These are phyloP conservation scores for Eremothecium gossypii DNA, from an alignment of 1,139 yeast species.

Conservation along the genomic window DNA sequence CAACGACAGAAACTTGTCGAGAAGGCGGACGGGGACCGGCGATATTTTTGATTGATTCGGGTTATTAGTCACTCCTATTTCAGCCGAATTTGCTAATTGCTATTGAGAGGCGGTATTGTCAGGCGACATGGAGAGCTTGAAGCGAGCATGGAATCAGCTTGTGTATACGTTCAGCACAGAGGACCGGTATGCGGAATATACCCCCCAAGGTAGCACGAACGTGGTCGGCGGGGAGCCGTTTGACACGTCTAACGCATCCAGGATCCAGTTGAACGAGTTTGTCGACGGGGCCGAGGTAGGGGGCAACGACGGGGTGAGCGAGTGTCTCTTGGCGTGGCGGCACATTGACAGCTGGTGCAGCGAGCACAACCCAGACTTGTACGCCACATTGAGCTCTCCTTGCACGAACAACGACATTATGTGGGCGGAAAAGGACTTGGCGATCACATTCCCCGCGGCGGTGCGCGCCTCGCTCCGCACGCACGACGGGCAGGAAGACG, in stretches of 20 bases:
- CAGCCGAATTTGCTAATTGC: no score
- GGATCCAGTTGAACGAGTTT: conserved; percentile 9
- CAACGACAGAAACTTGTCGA: no score
- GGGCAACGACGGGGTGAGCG: conserved; percentile 50
- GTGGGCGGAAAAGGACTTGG: conserved; percentile 58
- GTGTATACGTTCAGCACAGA: conserved; percentile 56
- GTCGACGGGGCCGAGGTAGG: conserved; percentile 7
- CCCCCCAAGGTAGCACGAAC: conserved; percentile 27
- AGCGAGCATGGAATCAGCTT: conserved; percentile 41
- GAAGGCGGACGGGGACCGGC: background rate
- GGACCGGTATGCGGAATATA: conserved; percentile 62
- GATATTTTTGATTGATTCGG: no score
- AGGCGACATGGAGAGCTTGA: conserved; percentile 28
- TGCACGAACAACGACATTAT: conserved; percentile 54
- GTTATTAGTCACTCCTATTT: no score
- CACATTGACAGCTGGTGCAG: conserved; percentile 56
- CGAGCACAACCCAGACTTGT: conserved; percentile 46
- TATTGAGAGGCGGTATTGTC: no score
- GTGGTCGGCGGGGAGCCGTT: conserved; percentile 6
- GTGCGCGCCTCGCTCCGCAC: conserved; percentile 49
- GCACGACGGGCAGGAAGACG: conserved; percentile 61
- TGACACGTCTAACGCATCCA: conserved; percentile 15
- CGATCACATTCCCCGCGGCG: conserved; percentile 47
- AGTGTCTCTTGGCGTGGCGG: conserved; percentile 58
- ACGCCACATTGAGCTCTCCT: conserved; percentile 49